These are phyloP conservation scores for Collybia mongolica DNA, from an alignment of 768 basidiomycete genomes.

Conservation along the genomic window DNA sequence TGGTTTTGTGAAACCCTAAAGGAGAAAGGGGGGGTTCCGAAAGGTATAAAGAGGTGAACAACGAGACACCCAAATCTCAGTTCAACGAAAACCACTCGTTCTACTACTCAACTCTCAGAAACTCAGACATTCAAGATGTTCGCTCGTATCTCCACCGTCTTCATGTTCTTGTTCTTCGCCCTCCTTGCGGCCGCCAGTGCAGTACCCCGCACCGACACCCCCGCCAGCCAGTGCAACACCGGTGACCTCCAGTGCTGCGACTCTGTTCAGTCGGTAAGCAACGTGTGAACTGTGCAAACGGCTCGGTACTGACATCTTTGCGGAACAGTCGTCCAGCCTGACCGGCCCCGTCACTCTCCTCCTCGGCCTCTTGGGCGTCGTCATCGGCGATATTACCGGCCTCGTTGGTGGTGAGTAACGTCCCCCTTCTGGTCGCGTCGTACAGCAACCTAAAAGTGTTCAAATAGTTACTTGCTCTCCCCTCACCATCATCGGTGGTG, in stretches of 20 bases:
- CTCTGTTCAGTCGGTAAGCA: slow-evolving; percentile 17
- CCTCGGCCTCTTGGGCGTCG: slow-evolving; percentile 27
- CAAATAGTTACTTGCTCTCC: slow-evolving; percentile 26
- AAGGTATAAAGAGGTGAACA: slow-evolving; percentile 1
- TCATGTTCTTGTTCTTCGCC: slow-evolving; percentile 15
- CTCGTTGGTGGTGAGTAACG: slow-evolving; percentile 15
- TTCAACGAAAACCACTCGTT: slow-evolving; percentile 10
- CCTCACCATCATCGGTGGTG: slow-evolving; percentile 22
- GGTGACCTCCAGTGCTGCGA: slow-evolving; percentile 29
- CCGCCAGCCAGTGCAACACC: slow-evolving; percentile 24
- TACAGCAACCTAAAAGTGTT: background rate
- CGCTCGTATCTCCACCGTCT: slow-evolving; percentile 22
- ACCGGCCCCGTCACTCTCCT: slow-evolving; percentile 3
- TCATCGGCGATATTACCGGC: slow-evolving; percentile 13
- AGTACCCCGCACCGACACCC: background rate
- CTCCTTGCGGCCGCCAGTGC: slow-evolving; percentile 23
- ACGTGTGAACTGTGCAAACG: background rate
- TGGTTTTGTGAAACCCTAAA: too few species aligned
- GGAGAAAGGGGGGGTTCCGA: too few species aligned
- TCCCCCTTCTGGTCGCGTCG: background rate
- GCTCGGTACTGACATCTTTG: background rate
- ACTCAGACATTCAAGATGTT: slow-evolving; percentile 20
- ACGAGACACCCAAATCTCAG: slow-evolving; percentile 5
- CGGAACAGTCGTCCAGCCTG: slow-evolving; percentile 12
- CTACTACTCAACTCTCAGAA: slow-evolving; percentile 1